Conservation (phyloP, 208 protist genomes). For the Crithidia bombi region DNA sequence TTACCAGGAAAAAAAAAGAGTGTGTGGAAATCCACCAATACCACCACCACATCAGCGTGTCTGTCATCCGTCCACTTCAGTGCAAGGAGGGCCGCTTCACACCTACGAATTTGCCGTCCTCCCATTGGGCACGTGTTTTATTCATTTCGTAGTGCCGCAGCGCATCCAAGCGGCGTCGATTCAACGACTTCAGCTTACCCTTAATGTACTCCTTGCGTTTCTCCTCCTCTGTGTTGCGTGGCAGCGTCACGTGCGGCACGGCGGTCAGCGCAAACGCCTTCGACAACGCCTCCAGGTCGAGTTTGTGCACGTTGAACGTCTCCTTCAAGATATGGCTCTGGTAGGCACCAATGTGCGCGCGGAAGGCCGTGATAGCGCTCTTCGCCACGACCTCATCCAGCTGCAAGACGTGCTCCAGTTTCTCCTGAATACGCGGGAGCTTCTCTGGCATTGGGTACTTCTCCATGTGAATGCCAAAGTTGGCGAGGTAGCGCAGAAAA, state of each 20-base stretch:
- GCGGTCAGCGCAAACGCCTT: conserved; percentile 92
- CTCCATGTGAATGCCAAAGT: conserved; percentile 80
- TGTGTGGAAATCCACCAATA: background rate
- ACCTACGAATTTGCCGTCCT: conserved; percentile 80
- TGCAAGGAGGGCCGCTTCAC: conserved; percentile 35
- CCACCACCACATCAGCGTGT: too few species aligned
- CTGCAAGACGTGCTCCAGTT: conserved; percentile 89
- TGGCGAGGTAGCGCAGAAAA: conserved; percentile 90
- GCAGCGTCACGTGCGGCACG: conserved; percentile 80
- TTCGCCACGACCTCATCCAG: conserved; percentile 88
- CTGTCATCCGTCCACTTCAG: too few species aligned
- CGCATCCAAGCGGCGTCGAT: conserved; percentile 62
- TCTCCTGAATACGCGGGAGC: conserved; percentile 81
- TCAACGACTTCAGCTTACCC: conserved; percentile 89
- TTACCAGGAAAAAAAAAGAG: conserved; percentile 4
- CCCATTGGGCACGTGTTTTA: conserved; percentile 88
- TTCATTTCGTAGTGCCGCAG: conserved; percentile 77
- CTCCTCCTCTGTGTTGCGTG: conserved; percentile 63
- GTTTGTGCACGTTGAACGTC: conserved; percentile 91
- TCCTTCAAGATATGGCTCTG: conserved; percentile 93
- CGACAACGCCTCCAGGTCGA: conserved; percentile 93
- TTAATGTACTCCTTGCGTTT: conserved; percentile 88
- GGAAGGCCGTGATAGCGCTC: conserved; percentile 91
- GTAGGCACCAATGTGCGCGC: conserved; percentile 93
- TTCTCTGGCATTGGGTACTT: conserved; percentile 73